These are phyloP conservation scores for Eucalyptus polybractea DNA, from an alignment of 345 rosid species.

Conservation along the genomic window DNA sequence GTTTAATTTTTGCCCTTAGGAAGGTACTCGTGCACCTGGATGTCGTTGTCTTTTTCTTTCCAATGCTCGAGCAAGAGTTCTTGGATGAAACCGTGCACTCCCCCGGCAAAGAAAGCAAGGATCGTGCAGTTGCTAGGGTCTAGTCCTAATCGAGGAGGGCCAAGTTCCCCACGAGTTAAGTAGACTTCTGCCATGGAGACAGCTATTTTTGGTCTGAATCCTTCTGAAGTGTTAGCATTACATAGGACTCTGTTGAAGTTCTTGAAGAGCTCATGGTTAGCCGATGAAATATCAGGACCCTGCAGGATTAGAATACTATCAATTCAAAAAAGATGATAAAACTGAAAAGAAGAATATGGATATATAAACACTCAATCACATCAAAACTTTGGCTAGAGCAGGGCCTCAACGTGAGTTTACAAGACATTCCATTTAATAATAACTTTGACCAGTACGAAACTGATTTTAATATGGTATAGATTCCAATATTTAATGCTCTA, in stretches of 20 bases:
- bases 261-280: constrained; percentile 29
- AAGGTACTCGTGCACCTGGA: constrained; percentile 32
- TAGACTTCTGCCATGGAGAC: constrained; percentile 58
- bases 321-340: neutral
- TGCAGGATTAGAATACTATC: neutral
- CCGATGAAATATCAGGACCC: constrained; percentile 51
- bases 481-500: neutral
- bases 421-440: neutral
- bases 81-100: constrained; percentile 46
- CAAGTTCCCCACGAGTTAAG: constrained; percentile 7
- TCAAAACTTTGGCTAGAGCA: neutral
- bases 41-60: constrained; percentile 49
- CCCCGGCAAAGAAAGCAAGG: constrained; percentile 62
- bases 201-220: constrained; percentile 46
- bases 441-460: neutral
- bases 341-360: neutral
- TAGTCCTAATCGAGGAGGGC: neutral
- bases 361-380: too few species aligned
- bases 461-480: neutral
- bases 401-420: neutral
- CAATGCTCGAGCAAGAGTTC: constrained; percentile 35
- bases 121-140: constrained; percentile 19
- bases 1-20: constrained; percentile 13
- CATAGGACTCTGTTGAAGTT: constrained; percentile 55
- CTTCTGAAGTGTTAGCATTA: constrained; percentile 69